phyloP scores from a whole-genome alignment of 1,284 basidiomycete genomes.

The Cystobasidium slooffiae region DNA sequence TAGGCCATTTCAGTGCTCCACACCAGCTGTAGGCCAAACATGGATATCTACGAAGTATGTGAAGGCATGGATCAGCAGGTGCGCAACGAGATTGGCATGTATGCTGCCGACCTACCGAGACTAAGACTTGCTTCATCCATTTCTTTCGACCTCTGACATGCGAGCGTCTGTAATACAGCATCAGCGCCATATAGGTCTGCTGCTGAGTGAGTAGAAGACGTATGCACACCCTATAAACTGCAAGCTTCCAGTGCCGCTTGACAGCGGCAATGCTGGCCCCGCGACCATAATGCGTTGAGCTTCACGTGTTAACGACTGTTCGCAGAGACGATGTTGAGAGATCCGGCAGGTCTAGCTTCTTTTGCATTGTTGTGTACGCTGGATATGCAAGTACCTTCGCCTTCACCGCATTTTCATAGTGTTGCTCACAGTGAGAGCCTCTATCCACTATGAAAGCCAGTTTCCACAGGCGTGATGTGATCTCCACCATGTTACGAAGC shows the following conservation, averaged over 20 bases:
- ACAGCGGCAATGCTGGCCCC: slow-evolving; percentile 1
- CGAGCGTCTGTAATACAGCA: slow-evolving; percentile 25
- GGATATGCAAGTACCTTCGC: too few relatives aligned
- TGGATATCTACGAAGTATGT: slow-evolving; percentile 2
- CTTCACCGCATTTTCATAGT: too few relatives aligned
- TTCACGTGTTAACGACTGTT: slow-evolving; percentile 1
- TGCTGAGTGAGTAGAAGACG: neutral
- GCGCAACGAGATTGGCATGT: neutral
- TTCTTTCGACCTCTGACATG: slow-evolving; percentile 33
- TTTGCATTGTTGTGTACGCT: too few relatives aligned
- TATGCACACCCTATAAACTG: slow-evolving; percentile 39
- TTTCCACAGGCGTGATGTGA: too few relatives aligned
- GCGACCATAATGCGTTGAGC: slow-evolving; percentile 23
- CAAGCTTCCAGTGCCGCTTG: slow-evolving; percentile 12
- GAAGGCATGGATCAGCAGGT: neutral
- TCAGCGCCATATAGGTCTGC: neutral
- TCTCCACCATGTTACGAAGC: too few relatives aligned
- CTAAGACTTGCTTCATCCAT: slow-evolving; percentile 38
- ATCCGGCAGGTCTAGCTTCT: too few relatives aligned
- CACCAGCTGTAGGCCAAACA: slow-evolving; percentile 49
- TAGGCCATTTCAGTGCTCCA: slow-evolving; percentile 52
- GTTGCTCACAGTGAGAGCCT: too few relatives aligned
- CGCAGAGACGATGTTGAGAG: too few relatives aligned
- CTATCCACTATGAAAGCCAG: too few relatives aligned
- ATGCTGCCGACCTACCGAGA: slow-evolving; percentile 13